Evolutionary conservation across 306 rosid genomes (phyloP), one percentile per base, ranked within the genome.

Genomic region (Boehmeria nivea): DNA sequence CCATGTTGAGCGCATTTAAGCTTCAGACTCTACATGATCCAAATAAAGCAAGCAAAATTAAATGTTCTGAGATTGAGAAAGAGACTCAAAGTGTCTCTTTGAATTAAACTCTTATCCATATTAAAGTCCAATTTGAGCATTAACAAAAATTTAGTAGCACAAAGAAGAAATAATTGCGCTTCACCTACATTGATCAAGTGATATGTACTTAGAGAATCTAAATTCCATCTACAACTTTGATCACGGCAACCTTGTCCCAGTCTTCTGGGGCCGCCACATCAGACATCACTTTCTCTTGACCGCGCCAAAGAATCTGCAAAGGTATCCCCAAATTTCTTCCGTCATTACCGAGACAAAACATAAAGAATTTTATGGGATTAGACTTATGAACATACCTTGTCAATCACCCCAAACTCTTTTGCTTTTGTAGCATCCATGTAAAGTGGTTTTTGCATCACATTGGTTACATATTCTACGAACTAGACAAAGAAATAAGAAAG

Each of bases 341-440:
- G 71, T 62, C 56, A 46, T 40, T 9, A 65, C 15, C 0, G 40
- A 17, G 14, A 25, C 16, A 21, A 21, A 1, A 26, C 58, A 45
- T 46, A 57, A 58, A 55, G 61, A 47, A 18, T 49, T 52, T 20
- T 6, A 23, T 14, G 59, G 47, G 28, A 64, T 37, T 43, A 68
- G 38, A 57, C 28, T 19, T 27, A 14, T 60, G 52, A 58, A 61
- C 84, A 72, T 71, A 91, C 99, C 74, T 63, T 91, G 79, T 91
- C 99, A 54, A 87, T 75, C 58, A 91, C 96, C 46, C 99, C 99
- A 11, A 91, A 91, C 64, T 78, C 78, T 80, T 73, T 87, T 0
- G 96, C 99, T 61, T 6, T 60, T 12, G 54, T 28, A 13, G 89
- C 4, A 61, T 83, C 89, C 99, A 91, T 87, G 69, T 87, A 87